Conservation (phyloP, 768 basidiomycete genomes). For the Gloeostereum incarnatum region DNA sequence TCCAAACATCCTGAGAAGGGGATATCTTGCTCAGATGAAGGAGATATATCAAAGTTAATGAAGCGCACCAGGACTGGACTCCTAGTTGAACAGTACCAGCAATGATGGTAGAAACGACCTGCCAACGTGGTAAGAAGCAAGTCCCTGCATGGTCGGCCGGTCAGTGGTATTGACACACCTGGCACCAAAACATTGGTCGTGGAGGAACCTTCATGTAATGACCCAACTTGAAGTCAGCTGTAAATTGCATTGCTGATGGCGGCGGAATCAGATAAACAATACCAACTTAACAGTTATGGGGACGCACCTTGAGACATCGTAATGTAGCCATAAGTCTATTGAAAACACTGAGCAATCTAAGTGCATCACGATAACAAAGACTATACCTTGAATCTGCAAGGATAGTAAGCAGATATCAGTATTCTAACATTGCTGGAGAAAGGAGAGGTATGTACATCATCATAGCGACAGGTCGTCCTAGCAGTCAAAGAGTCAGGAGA, state of each 20-base stretch:
- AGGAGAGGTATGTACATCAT: conserved; percentile 16
- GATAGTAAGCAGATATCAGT: not conserved
- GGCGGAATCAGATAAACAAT: not conserved
- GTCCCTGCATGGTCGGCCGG: conserved; percentile 2
- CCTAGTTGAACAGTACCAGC: conserved; percentile 60
- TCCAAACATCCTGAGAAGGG: conserved; percentile 41
- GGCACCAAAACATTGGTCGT: conserved; percentile 41
- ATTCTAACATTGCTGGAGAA: not conserved
- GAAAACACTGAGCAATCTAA: not conserved
- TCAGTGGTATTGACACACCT: conserved; percentile 7
- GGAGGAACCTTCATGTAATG: conserved; percentile 33
- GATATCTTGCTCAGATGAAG: conserved; percentile 11
- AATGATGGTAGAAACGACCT: conserved; percentile 46
- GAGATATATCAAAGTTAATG: not conserved
- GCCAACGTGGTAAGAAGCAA: conserved; percentile 13
- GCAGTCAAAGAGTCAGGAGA: not conserved
- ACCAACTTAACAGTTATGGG: not conserved
- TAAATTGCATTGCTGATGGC: conserved; percentile 19
- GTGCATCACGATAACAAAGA: conserved; percentile 8
- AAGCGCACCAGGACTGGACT: conserved; percentile 39
- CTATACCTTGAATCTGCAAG: conserved; percentile 4
- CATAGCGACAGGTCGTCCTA: conserved; percentile 25
- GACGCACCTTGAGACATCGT: conserved; percentile 19
- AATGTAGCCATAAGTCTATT: conserved; percentile 22
- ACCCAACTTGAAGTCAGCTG: conserved; percentile 48